Base-by-base conservation (phyloP, 495 filamentous ascomycete species). In the Aspergillus bridgeri region DNA sequence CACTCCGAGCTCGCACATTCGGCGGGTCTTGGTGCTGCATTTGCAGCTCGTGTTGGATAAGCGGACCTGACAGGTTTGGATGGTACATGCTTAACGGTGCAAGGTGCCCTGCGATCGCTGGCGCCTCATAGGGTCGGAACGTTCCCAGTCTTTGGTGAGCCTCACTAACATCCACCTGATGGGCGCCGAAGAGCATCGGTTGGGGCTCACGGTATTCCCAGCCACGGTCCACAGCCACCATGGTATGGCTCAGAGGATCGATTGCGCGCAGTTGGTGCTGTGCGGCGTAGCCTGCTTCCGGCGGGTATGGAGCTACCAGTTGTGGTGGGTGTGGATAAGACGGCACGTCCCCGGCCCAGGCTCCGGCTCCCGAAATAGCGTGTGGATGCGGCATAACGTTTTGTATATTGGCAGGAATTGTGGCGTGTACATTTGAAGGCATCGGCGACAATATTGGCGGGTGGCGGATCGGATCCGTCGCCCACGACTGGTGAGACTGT, bases 401-500 rank as follows among this genome's bases (percentile, higher is more conserved):
- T 8, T 58, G 27, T 0, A 58, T 13, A 5, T 42, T 50, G 29
- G 21, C 21, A 23, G 52, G 42, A 6, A 56, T 23, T 18, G 56
- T n/a, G 6, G 56, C 27, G 13, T 51, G 48, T 9, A 42, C 18
- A 48, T 24, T 57, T 9, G 53, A 49, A 8, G 65, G 60, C 8
- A 65, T n/a, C 6, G 68, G 69, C 4, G 68, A 65, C 53, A 69
- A 64, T 17, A 60, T 64, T 7, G 65, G 64, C 3, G 70, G 73
- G 42, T 60, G 67, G 6, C 64, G 63, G 27, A 65, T 63, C 6
- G 73, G 73, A 9, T 77, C 75, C 13, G 74, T 76, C 3, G 68
- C 61, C 71, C 74, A 78, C 9, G 74, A 77, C 20, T 73, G 66
- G 15, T 69, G 65, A 21, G 75, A 79, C 22, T 68, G 63, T 3